Conservation (phyloP, 805 yeast species). For the Yarrowia sp. region DNA sequence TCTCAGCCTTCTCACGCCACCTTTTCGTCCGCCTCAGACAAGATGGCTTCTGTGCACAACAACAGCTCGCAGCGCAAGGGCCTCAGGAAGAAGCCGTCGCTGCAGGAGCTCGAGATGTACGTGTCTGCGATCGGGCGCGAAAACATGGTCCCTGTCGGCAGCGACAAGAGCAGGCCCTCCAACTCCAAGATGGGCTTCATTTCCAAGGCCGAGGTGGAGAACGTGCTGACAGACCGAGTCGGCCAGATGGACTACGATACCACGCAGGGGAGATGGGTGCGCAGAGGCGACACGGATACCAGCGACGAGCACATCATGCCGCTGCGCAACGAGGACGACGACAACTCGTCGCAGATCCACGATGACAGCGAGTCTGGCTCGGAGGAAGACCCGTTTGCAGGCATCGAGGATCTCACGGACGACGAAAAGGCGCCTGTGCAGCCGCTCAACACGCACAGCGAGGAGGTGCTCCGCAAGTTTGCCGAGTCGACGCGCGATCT, state of each 20-base stretch:
- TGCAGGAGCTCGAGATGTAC: not conserved
- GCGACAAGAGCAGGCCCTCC: not conserved
- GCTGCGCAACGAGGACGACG: not conserved
- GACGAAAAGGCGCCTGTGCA: not conserved
- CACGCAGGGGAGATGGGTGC: not conserved
- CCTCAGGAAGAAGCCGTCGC: not conserved
- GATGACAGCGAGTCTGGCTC: not conserved
- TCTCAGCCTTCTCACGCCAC: not conserved
- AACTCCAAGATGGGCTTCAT: conserved; percentile 19
- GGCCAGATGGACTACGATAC: conserved; percentile 15
- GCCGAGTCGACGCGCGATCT: not conserved
- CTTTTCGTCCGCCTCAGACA: not conserved
- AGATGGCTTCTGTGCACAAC: not conserved
- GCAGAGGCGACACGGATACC: not conserved
- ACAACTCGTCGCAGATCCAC: too few relatives aligned
- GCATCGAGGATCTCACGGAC: not conserved
- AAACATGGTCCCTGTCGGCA: conserved; percentile 1
- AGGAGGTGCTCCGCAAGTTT: not conserved
- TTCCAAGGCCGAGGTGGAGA: conserved; percentile 6
- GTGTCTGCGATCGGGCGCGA: conserved; percentile 8
- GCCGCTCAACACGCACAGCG: not conserved
- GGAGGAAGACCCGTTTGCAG: conserved; percentile 6
- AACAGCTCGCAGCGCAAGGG: too few relatives aligned
- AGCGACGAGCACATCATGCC: conserved; percentile 10
- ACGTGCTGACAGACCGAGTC: not conserved